Percentiles rank a stretch among this genome's conserved stretches.
Conservation (phyloP, 129 eudicot species). For the Apium graveolens region DNA sequence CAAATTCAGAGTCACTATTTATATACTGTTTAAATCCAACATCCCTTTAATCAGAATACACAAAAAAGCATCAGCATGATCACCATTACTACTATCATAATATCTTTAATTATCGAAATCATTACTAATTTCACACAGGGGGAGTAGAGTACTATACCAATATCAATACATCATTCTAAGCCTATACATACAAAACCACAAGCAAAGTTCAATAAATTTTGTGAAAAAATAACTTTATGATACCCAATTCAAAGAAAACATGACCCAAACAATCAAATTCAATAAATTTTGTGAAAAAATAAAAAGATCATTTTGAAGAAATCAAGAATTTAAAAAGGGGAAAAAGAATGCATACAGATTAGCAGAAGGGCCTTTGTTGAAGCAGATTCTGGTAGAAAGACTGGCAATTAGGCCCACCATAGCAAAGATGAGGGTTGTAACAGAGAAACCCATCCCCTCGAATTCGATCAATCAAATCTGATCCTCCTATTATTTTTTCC, state of each 20-base stretch:
- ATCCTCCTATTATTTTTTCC: not conserved
- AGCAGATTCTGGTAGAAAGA: slow-evolving; percentile 12
- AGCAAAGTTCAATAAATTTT: slow-evolving; percentile 6
- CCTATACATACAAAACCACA: not conserved
- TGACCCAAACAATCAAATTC: not conserved
- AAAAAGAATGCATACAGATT: slow-evolving; percentile 6
- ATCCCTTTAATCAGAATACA: not conserved
- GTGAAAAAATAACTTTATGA: slow-evolving; percentile 6
- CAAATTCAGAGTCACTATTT: not conserved
- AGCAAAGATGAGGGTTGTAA: slow-evolving; percentile 11
- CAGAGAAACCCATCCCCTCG: slow-evolving; percentile 7
- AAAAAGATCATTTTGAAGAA: not conserved
- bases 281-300: not conserved
- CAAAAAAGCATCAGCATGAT: not conserved
- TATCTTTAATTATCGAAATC: not conserved
- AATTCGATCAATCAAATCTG: not conserved
- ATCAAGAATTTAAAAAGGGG: not conserved
- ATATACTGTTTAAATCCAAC: not conserved
- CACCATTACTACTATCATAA: not conserved
- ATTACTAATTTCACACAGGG: not conserved
- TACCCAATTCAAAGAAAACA: not conserved
- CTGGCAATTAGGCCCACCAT: slow-evolving; percentile 11
- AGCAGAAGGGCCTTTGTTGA: slow-evolving; percentile 13
- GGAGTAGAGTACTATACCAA: not conserved
- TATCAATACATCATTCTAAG: not conserved